Conservation (phyloP, 2,329 filamentous ascomycete species). For the Blastomyces percursus region DNA sequence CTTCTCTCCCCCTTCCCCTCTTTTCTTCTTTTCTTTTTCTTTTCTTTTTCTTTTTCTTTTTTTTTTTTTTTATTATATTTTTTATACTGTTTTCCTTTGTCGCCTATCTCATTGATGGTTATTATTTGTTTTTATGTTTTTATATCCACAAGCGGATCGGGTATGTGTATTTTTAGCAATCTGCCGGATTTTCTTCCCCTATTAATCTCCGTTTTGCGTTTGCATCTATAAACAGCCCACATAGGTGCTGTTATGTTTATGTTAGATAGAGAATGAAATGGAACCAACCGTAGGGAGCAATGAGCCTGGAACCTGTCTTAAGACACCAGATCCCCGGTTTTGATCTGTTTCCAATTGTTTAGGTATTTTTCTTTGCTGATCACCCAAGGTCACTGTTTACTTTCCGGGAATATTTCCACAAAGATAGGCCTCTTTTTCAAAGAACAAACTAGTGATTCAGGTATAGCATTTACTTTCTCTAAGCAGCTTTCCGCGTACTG, state of each 20-base stretch:
- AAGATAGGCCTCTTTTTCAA: not conserved
- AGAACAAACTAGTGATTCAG: too few species aligned
- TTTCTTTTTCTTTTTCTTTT: too few species aligned
- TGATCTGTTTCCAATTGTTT: not conserved
- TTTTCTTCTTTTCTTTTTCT: not conserved
- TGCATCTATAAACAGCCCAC: not conserved
- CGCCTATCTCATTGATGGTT: too few species aligned
- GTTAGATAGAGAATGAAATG: not conserved
- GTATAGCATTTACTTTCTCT: not conserved
- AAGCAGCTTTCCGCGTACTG: too few species aligned
- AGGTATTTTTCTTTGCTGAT: not conserved
- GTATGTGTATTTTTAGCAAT: not conserved
- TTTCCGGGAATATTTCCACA: not conserved
- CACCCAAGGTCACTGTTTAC: not conserved
- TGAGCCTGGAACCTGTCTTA: not conserved
- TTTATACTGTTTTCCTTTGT: too few species aligned
- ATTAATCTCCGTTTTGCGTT: not conserved
- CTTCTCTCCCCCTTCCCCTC: too few species aligned
- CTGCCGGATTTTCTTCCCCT: not conserved
- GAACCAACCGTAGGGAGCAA: not conserved
- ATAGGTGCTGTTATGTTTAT: not conserved
- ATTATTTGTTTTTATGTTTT: too few species aligned
- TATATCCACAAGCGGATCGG: not conserved
- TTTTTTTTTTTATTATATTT: too few species aligned
- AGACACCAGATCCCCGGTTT: not conserved